phyloP scores from a whole-genome alignment of 176 grass and related monocot species.

The Rhynchospora tenuis region DNA sequence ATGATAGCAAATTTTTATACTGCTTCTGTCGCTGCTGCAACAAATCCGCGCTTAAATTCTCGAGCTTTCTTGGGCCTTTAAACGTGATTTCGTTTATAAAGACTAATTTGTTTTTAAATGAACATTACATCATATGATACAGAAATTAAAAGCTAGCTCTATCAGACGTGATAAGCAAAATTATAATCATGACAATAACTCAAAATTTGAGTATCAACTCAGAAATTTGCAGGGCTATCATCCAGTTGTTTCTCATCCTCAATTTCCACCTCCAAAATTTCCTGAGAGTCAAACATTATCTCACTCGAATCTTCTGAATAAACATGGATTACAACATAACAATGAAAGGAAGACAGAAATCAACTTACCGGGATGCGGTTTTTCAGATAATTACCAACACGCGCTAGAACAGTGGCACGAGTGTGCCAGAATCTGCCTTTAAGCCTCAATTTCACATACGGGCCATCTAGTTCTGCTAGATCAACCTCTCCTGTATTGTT shows the following conservation, averaged over 20 bases:
- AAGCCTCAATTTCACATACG: constrained; percentile 82
- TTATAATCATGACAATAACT: not conserved
- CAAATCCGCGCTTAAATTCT: not conserved
- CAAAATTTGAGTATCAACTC: constrained; percentile 16
- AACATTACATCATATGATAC: constrained; percentile 1
- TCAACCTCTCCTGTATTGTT: constrained; percentile 28
- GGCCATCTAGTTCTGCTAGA: constrained; percentile 85
- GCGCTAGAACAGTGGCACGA: constrained; percentile 48
- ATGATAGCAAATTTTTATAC: not conserved
- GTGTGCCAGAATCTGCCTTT: constrained; percentile 87
- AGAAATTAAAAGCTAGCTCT: not conserved
- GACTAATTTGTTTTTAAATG: too few species aligned
- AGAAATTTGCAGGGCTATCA: constrained; percentile 78
- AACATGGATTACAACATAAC: not conserved
- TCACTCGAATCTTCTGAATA: not conserved
- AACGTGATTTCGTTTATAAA: not conserved
- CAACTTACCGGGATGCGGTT: constrained; percentile 72
- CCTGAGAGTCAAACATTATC: constrained; percentile 31
- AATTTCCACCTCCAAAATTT: constrained; percentile 89
- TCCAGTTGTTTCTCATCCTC: constrained; percentile 87
- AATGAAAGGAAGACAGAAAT: not conserved
- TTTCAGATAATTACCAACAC: constrained; percentile 92
- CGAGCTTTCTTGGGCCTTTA: not conserved
- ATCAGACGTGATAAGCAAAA: not conserved
- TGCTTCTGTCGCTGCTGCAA: not conserved